Evolutionary conservation across 495 filamentous ascomycete genomes (phyloP).

Genomic region (Trichocladium antarcticum): DNA sequence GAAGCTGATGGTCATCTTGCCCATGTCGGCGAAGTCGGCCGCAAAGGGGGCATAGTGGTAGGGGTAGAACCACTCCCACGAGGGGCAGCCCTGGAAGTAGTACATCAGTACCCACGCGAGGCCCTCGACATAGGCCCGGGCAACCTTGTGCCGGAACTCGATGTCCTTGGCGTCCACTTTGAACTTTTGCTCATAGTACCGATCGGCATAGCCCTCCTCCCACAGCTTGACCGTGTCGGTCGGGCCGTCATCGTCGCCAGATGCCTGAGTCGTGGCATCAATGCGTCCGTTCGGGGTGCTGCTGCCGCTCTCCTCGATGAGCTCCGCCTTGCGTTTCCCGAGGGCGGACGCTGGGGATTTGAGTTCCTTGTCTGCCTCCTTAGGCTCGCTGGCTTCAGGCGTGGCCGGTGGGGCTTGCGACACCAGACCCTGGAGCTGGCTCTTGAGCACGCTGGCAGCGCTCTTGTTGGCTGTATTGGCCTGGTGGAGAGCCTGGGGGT

Average conservation of each 20-base stretch:
- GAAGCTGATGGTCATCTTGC: conserved; percentile 67
- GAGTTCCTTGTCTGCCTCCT: conserved; percentile 6
- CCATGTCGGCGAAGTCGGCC: conserved; percentile 81
- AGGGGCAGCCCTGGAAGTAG: conserved; percentile 96
- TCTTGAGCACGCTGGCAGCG: conserved; percentile 81
- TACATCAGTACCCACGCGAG: conserved; percentile 97
- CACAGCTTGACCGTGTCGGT: conserved; percentile 80
- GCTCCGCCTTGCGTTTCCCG: conserved; percentile 47
- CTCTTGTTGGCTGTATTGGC: conserved; percentile 88
- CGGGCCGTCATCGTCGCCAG: conserved; percentile 51
- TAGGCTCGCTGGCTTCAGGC: background rate
- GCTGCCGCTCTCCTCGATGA: conserved; percentile 49
- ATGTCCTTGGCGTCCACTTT: conserved; percentile 67
- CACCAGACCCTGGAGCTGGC: conserved; percentile 52
- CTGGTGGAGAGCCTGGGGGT: conserved; percentile 59
- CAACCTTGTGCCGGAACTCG: conserved; percentile 85
- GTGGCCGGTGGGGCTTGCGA: conserved; percentile 13
- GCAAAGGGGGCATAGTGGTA: conserved; percentile 98
- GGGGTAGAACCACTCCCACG: conserved; percentile 98
- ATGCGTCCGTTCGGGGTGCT: conserved; percentile 40
- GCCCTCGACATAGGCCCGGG: conserved; percentile 86
- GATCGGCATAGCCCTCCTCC: conserved; percentile 88
- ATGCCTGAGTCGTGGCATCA: conserved; percentile 31
- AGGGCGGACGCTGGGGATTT: conserved; percentile 34
- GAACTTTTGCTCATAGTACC: conserved; percentile 98